Percentiles rank a stretch among this genome's conserved stretches.
phyloP scores from a whole-genome alignment of 352 stramenopile species.

The Globisporangium splendens region DNA sequence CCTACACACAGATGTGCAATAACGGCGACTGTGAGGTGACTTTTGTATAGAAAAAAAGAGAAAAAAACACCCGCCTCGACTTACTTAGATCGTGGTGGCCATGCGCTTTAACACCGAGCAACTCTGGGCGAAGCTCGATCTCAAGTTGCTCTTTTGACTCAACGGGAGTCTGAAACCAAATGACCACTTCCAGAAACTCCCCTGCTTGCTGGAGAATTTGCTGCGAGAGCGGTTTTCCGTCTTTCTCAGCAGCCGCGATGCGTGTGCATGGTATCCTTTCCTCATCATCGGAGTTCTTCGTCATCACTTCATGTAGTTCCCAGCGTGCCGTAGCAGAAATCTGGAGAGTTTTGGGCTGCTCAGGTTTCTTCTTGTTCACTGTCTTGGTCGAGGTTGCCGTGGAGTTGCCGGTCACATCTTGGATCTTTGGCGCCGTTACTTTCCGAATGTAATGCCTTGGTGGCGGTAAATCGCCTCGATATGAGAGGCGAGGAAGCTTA shows the following conservation, averaged over 20 bases:
- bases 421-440: constrained; percentile 58
- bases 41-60: background rate
- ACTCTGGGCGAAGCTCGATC: constrained; percentile 47
- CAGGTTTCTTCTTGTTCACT: constrained; percentile 7
- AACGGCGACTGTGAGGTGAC: too few relatives aligned
- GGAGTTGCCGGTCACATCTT: constrained; percentile 41
- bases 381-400: constrained; percentile 12
- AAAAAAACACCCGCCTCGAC: constrained; percentile 1
- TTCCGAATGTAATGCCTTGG: constrained; percentile 82
- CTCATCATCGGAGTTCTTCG: background rate
- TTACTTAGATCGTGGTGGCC: constrained; percentile 53
- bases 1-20: constrained; percentile 15
- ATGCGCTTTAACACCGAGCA: constrained; percentile 38
- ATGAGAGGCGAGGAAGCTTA: constrained; percentile 70
- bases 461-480: constrained; percentile 57
- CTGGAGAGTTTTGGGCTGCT: constrained; percentile 5
- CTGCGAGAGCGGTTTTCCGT: constrained; percentile 38
- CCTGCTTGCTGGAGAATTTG: constrained; percentile 34
- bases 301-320: constrained; percentile 39
- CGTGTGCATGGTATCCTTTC: constrained; percentile 24
- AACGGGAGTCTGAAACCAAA: constrained; percentile 43
- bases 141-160: constrained; percentile 26
- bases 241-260: constrained; percentile 25
- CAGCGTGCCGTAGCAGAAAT: constrained; percentile 32
- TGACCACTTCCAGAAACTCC: constrained; percentile 25